A percentile compares a stretch with the other conserved stretches of the same genome.
phyloP scores from a whole-genome alignment of 768 basidiomycete genomes.

The Holtermannia corniformis region DNA sequence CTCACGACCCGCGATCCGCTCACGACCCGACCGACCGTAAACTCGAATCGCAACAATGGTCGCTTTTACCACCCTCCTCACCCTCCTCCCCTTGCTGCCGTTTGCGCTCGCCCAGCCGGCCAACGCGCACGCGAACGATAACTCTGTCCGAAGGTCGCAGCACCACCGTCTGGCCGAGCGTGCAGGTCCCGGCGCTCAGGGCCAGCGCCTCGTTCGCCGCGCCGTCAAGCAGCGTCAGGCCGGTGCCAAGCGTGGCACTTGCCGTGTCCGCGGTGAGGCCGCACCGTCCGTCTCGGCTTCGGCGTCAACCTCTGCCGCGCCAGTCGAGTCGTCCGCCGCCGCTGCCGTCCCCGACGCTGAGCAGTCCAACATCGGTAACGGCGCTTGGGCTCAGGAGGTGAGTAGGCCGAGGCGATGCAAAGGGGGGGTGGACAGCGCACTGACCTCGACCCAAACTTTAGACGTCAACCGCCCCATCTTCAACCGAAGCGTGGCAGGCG shows the following conservation, averaged over 20 bases:
- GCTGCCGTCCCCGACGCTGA: constrained; percentile 1
- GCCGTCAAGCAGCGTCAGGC: constrained; percentile 22
- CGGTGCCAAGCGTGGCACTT: constrained; percentile 18
- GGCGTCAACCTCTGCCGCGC: constrained; percentile 4
- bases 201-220: constrained; percentile 20
- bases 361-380: background rate
- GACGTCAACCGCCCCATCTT: background rate
- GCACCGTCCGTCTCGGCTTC: constrained; percentile 3
- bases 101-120: constrained; percentile 8
- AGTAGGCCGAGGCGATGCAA: background rate
- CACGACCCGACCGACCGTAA: too few relatives aligned
- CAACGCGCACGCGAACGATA: constrained; percentile 8
- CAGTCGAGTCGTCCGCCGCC: background rate
- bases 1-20: too few relatives aligned
- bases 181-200: constrained; percentile 4
- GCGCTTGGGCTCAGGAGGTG: too few relatives aligned
- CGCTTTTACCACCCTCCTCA: constrained; percentile 12
- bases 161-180: constrained; percentile 19
- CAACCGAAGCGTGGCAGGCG: background rate
- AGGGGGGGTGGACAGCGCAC: background rate
- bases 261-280: constrained; percentile 8
- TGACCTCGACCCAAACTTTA: background rate
- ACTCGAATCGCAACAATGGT: background rate
- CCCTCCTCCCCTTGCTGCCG: constrained; percentile 23
- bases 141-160: constrained; percentile 2